Evolutionary conservation across 495 filamentous ascomycete genomes (phyloP).

Genomic region (Schizothecium vesticola): DNA sequence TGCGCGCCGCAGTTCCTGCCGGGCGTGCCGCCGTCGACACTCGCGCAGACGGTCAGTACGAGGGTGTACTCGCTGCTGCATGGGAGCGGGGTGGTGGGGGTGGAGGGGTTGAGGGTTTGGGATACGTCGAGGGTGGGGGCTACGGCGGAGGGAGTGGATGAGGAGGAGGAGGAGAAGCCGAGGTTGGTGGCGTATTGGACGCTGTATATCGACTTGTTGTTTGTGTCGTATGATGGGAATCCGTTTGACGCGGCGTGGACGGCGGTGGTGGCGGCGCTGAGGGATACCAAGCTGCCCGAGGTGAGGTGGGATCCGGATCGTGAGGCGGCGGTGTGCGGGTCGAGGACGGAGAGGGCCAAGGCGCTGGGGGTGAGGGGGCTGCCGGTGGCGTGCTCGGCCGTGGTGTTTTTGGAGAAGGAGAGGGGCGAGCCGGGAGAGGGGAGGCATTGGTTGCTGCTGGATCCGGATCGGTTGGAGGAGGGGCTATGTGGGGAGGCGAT

Average conservation of each 20-base stretch:
- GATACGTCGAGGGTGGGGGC: constrained; percentile 44
- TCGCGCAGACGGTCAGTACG: constrained; percentile 79
- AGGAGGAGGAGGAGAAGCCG: constrained; percentile 35
- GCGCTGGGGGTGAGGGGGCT: constrained; percentile 51
- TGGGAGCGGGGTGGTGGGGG: constrained; percentile 55
- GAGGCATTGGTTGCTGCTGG: constrained; percentile 70
- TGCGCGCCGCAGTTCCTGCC: constrained; percentile 81
- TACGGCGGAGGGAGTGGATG: constrained; percentile 2
- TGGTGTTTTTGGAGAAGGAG: constrained; percentile 69
- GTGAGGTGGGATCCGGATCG: constrained; percentile 83
- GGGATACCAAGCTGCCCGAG: constrained; percentile 68
- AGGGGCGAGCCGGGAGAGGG: constrained; percentile 36
- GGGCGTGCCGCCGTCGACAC: constrained; percentile 67
- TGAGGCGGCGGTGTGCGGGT: constrained; percentile 67
- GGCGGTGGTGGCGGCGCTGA: constrained; percentile 74
- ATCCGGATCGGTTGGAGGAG: constrained; percentile 90
- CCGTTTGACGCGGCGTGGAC: constrained; percentile 87
- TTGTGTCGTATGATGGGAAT: constrained; percentile 86
- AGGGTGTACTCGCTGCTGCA: constrained; percentile 71
- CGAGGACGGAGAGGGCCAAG: constrained; percentile 46
- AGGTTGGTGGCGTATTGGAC: constrained; percentile 85
- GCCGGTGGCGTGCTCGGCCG: constrained; percentile 67
- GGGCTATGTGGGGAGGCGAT: constrained; percentile 67
- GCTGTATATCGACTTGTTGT: constrained; percentile 86
- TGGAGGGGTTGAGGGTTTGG: constrained; percentile 63